Base-by-base conservation (phyloP, 2,329 filamentous ascomycete species). In the Microsporum canis region DNA sequence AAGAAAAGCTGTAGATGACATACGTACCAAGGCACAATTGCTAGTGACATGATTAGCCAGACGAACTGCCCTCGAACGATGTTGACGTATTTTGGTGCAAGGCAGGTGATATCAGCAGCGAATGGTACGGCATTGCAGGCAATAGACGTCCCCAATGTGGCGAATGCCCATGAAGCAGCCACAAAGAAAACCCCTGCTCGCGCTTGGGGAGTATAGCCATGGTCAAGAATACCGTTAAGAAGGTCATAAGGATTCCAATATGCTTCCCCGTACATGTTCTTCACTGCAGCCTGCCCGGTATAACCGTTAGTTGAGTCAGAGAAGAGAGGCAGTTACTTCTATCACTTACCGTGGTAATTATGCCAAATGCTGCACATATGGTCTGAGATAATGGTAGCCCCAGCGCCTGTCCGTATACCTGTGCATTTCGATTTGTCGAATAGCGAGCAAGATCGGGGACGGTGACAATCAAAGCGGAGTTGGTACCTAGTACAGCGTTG, bases 171-270 rank as follows among this genome's bases (percentile, higher is more conserved):
- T 6, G 62, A 53, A 4, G 64, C 63, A 29, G 67, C 64, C 4
- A 65, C 71, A 17, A 76, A 71, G 59, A 74, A 73, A 36, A 75
- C 68, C 0, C 69, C 73, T 0, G 70, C 67, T 2, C 73, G 65
- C 1, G 67, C 66, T 2, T 65, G 68, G 0, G 71, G 65, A 2
- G 63, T 70, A 65, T 71, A 73, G 29, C 72, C 66, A 60, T 72
- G 70, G 41, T 75, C 73, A 5, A 76, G 65, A 12, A 76, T 74
- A 7, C 71, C 68, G 5, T 72, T 69, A 1, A 74, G 66, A 5
- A 75, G 63, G 45, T 73, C 72, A 66, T 72, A 74, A 5, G 71
- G 65, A 38, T 74, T 74, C 72, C 73, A 74, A 63, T 72, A 73
- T 2, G 70, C 73, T 66, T 72, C 45, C 63, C 76, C 60, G 68